These are phyloP conservation scores for Xerophyta viscosa DNA, from an alignment of 106 monocot species.

Conservation along the genomic window DNA sequence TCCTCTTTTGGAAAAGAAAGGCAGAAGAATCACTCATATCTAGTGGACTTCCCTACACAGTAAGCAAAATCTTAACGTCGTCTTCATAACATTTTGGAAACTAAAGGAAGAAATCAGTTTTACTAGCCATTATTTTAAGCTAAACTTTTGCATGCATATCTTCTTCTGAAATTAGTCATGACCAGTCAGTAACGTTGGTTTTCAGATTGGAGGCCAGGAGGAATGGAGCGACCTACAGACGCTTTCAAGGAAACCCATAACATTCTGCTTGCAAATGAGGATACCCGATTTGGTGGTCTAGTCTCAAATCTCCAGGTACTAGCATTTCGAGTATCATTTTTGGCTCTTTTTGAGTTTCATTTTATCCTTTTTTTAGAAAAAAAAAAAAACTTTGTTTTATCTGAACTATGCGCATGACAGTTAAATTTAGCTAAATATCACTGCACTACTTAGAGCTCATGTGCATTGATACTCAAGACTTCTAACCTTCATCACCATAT, in stretches of 20 bases:
- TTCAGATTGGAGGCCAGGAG: slow-evolving; percentile 91
- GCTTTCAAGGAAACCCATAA: slow-evolving; percentile 98
- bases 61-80: no score
- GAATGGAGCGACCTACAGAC: slow-evolving; percentile 97
- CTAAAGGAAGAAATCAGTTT: no score
- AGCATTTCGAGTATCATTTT: neutral
- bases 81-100: no score
- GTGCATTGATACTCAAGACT: no score
- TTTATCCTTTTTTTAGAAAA: no score
- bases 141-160: no score
- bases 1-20: slow-evolving; percentile 82
- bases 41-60: slow-evolving; percentile 91
- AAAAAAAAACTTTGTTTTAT: no score
- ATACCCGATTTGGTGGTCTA: slow-evolving; percentile 78
- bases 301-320: slow-evolving; percentile 94
- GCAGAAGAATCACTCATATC: slow-evolving; percentile 87
- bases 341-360: neutral
- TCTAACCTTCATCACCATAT: no score
- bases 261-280: slow-evolving; percentile 72
- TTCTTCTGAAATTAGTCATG: slow-evolving; percentile 2
- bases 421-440: no score
- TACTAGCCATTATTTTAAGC: no score
- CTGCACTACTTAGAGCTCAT: no score
- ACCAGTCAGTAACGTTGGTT: neutral
- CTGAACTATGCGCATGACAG: no score